Base-by-base conservation (phyloP, 2,329 filamentous ascomycete genomes). In the Aspergillus udagawae region DNA sequence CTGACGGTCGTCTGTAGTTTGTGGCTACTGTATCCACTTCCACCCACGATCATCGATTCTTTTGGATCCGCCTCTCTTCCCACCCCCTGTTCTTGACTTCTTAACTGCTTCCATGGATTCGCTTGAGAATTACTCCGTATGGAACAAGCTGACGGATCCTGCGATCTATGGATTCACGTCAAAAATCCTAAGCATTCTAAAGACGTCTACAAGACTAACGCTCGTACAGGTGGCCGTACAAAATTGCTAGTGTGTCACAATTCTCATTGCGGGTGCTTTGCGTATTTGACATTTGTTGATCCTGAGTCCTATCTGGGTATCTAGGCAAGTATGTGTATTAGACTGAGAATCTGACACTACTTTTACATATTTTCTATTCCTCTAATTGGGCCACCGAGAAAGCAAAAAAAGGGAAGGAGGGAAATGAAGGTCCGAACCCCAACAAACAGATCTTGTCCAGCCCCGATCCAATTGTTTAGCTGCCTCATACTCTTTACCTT, bases 21-120 rank as follows among this genome's bases (percentile, higher is more conserved):
- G 56, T 63, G 63, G 61, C 57, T 64, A 56, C 54, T 51, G 60
- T 63, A 63, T 55, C 64, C 60, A 65, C 63, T 57, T 53, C 53
- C 59, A 56, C 60, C 59, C 59, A 65, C 59, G 65, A 68, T 67
- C 65, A 63, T 65, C 65, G 53, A 50, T 59, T 57, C 53, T 55
- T 32, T 44, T 25, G 49, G 17, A 42, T 32, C 47, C 38, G 25
- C 49, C 50, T 52, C 42, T 59, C 51, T 52, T 57, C 45, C 45
- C 54, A 59, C 52, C 53, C 29, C 55, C 52, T 35, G 44, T 56
- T 51, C 60, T 57, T 64, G 57, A 25, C 32, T 60, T 63, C 51
- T 59, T 57, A 49, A 52, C 53, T 54, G 48, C 51, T 61, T 57
- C 59, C 55, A 64, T 60, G 55, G 60, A 55, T 61, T 29, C 28